Evolutionary conservation across 805 yeast genomes (phyloP).

Genomic region (Cyberlindnera xylosilytica): DNA sequence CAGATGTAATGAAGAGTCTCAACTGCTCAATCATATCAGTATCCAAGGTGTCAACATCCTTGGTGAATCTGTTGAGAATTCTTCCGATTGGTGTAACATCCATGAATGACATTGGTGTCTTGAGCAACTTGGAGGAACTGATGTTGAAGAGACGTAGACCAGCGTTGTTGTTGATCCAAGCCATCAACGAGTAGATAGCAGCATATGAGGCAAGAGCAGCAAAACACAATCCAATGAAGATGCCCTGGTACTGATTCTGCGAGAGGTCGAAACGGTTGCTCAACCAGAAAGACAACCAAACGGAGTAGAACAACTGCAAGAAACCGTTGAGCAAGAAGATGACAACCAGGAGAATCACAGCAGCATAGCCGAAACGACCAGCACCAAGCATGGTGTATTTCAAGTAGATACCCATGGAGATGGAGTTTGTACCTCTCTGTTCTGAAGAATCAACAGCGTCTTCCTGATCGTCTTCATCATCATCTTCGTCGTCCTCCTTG

Average conservation of each 20-base stretch:
- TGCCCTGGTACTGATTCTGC: constrained; percentile 61
- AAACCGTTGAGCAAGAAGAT: constrained; percentile 38
- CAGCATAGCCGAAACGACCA: constrained; percentile 33
- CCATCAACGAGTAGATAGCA: constrained; percentile 53
- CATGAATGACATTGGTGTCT: constrained; percentile 78
- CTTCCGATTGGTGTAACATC: constrained; percentile 87
- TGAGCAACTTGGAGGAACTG: constrained; percentile 55
- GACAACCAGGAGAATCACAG: constrained; percentile 29
- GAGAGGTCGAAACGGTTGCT: constrained; percentile 43
- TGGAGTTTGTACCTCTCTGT: constrained; percentile 19
- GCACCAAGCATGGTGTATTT: constrained; percentile 46
- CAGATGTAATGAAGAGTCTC: constrained; percentile 52
- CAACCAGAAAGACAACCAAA: constrained; percentile 81
- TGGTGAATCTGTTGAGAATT: constrained; percentile 79
- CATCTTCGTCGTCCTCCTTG: constrained; percentile 26
- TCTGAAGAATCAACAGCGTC: constrained; percentile 21
- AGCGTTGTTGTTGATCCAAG: constrained; percentile 49
- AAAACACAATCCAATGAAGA: constrained; percentile 53
- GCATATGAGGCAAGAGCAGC: constrained; percentile 45
- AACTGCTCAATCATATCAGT: constrained; percentile 72
- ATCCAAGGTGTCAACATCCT: constrained; percentile 80
- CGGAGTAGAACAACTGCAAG: constrained; percentile 54
- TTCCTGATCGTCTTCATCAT: constrained; percentile 20
- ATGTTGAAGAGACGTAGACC: constrained; percentile 52
- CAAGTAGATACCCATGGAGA: constrained; percentile 34